Base-by-base conservation (phyloP, 805 yeast genomes). In the Yamadazyma tumulicola region DNA sequence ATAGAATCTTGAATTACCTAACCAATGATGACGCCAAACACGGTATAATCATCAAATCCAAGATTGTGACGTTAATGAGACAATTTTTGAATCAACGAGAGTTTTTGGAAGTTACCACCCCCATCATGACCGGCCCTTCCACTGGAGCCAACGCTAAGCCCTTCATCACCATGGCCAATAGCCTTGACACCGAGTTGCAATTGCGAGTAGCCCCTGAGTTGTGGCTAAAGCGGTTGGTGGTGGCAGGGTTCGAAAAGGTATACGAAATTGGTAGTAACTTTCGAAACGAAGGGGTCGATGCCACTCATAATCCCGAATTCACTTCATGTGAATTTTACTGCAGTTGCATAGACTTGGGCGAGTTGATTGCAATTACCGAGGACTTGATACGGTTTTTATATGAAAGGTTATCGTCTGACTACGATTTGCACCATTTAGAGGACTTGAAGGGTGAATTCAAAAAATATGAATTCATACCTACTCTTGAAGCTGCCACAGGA, bases 111-210 rank as follows among this genome's bases (percentile, higher is more conserved):
- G 95, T 93, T 0, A 84, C 81, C 33, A 93, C 99, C 0, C 99
- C 99, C 0, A 74, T 88, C 1, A 57, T 93, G 9, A 75, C 87
- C 0, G 78, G 80, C 1, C 62, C 67, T 21, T 76, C 88, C 0
- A 85, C 87, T 12, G 98, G 98, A 2, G 98, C 99, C 4, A 79
- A 80, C 48, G 97, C 98, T 0, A 72, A 74, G n/a, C 96, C 97
- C 0, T 93, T 93, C 47, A 51, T 50, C 1, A 87, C 97, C 1
- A 54, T 57, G 26, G 34, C 49, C 4, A 28, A 32, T 10, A 30
- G 29, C 9, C 35, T 44, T 17, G 63, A 61, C 13, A 41, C 41
- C 2, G 50, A 46, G 1, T 61, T 63, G 9, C 80, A 75, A 35
- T 57, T 93, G 29, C 64, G 98, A 27, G 91, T 93, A 2, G 97